A percentile compares a stretch with the other conserved stretches of the same genome.
These are phyloP conservation scores for Fusarium brachygibbosum DNA, from an alignment of 2,329 filamentous ascomycete genomes.

Conservation along the genomic window DNA sequence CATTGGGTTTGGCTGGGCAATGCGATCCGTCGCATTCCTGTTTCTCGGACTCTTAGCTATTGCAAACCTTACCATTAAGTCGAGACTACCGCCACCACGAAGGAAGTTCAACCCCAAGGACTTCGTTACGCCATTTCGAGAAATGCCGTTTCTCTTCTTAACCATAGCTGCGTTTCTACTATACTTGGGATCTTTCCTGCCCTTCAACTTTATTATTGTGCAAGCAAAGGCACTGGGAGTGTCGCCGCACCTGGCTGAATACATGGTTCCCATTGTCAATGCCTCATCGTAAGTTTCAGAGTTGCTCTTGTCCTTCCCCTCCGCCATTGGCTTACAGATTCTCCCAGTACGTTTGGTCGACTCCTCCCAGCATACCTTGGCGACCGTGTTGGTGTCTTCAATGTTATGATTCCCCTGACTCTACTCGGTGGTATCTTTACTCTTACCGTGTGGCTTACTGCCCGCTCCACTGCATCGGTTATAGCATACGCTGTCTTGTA, in stretches of 20 bases:
- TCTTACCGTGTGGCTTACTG: conserved; percentile 56
- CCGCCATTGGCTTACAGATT: background rate
- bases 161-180: conserved; percentile 51
- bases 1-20: conserved; percentile 58
- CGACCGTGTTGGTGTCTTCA: conserved; percentile 57
- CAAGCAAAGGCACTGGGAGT: conserved; percentile 52
- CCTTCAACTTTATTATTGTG: conserved; percentile 56
- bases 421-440: conserved; percentile 47
- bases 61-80: conserved; percentile 51
- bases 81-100: conserved; percentile 38
- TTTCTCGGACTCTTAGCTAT: conserved; percentile 53
- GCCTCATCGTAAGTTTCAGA: conserved; percentile 44
- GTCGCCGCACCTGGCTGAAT: conserved; percentile 49
- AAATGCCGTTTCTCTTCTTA: conserved; percentile 11
- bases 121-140: conserved; percentile 15
- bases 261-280: conserved; percentile 57
- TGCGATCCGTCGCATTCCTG: conserved; percentile 57
- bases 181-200: conserved; percentile 53
- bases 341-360: conserved; percentile 52
- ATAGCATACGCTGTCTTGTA: conserved; percentile 53
- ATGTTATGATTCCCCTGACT: conserved; percentile 61
- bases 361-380: conserved; percentile 52
- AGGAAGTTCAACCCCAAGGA: conserved; percentile 2
- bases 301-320: rapidly evolving
- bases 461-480: conserved; percentile 39